These are phyloP conservation scores for Potentilla sterilis DNA, from an alignment of 306 rosid species.

Conservation along the genomic window DNA sequence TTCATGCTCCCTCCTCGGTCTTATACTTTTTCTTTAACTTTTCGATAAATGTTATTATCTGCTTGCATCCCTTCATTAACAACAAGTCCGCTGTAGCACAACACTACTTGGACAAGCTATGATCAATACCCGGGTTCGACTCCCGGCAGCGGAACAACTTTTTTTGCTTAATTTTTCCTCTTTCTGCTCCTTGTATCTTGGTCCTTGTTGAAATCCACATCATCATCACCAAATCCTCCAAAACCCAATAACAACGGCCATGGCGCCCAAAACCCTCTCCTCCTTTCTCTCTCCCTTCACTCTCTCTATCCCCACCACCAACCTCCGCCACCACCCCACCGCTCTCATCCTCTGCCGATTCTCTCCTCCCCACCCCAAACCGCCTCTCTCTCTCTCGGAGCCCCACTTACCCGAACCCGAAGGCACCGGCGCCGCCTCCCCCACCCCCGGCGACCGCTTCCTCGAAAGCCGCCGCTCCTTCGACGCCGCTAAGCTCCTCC, in stretches of 20 bases:
- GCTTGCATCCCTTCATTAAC: too few species aligned
- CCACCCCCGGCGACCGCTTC: constrained; percentile 77
- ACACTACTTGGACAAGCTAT: not conserved
- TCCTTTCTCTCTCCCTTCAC: constrained; percentile 41
- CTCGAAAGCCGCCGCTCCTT: constrained; percentile 56
- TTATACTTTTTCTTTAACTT: too few species aligned
- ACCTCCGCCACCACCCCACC: constrained; percentile 23
- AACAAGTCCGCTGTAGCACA: not conserved
- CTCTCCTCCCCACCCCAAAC: constrained; percentile 25
- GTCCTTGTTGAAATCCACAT: not conserved
- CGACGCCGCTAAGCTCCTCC: constrained; percentile 59
- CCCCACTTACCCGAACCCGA: constrained; percentile 29
- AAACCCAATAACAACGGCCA: constrained; percentile 5
- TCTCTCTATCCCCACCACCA: constrained; percentile 22
- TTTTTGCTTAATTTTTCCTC: not conserved
- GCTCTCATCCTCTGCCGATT: constrained; percentile 35
- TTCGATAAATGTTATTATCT: too few species aligned
- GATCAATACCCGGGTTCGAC: not conserved
- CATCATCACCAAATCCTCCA: not conserved
- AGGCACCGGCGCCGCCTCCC: constrained; percentile 76
- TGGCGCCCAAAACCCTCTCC: constrained; percentile 71
- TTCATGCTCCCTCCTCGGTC: too few species aligned
- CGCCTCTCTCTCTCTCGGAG: constrained; percentile 24
- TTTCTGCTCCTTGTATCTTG: not conserved
- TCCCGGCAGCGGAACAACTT: not conserved